Evolutionary conservation across 192 early-diverging fungal species (phyloP), one percentile per base, ranked within the genome.

Genomic region (Backusella sp.): DNA sequence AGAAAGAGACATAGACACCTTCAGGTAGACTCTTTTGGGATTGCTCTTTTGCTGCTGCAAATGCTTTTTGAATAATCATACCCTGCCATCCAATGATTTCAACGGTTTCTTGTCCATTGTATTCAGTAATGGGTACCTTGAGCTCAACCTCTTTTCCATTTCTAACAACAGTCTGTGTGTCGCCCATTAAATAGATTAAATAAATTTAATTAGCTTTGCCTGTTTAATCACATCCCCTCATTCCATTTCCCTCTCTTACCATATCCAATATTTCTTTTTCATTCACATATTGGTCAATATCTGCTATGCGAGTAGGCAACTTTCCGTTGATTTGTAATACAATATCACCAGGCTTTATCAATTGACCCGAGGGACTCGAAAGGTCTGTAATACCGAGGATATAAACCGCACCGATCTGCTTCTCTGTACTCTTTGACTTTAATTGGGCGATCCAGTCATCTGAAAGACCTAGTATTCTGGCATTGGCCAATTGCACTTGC

Each of bases 31-130:
- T 79, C 30, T 85, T 84, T 35, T 83, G 85, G 17, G 90, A 80
- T 75, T 92, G 90, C 76, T 90, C 89, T 49, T 88, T 74, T 19
- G 91, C 85, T 6, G 92, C 90, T 69, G 86, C 86, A 79, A 91
- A 87, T 14, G 93, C 88, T 46, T 86, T 88, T 79, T 95, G 92
- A 67, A 96, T 84, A 14, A 90, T 72, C 4, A 92, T 92, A 8
- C 96, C 96, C 11, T 92, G 91, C 96, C 96, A 98, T 28, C 88
- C 83, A 36, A 98, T 83, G 6, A 96, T 82, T 42, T 91, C 88
- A 19, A 83, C 84, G 1, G 89, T 93, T 26, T 86, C 90, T 41
- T 84, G 80, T 5, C 86, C 86, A 49, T 82, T 66, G 73, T 79
- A 79, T 8, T 84, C 83, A 3, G 86, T 88, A 0, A 92, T 92